Base-by-base conservation (phyloP, 805 yeast species). In the Metschnikowia kunwiensis region DNA sequence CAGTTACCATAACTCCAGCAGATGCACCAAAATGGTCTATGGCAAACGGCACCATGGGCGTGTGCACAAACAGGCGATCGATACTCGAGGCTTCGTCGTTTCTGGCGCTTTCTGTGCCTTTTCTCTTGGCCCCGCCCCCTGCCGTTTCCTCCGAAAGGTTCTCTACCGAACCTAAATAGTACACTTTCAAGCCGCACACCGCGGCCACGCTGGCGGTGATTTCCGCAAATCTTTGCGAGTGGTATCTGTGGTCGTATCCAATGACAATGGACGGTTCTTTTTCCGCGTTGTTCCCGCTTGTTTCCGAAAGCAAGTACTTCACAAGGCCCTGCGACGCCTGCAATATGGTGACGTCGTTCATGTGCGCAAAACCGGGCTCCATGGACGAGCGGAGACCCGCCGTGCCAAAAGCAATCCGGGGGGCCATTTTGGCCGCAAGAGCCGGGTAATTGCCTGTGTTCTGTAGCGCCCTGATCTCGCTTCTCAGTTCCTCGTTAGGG, bases 1-100 rank as follows among this genome's bases (percentile, higher is more conserved):
- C 95, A 0, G 96, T 87, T 19, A 89, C 77, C 96, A 89, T 89
- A 1, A 91, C 83, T 15, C 97, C 98, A 33, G 80, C 86, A 0
- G 81, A 67, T 0, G 95, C 85, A 0, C 60, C 46, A 37, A 62
- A 70, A 19, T 65, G 51, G 44, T 84, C 86, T 17, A 91, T 82
- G 0, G 84, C 78, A 60, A 85, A 91, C 1, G 98, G 97, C 1
- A 91, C 97, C 57, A 87, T 61, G 1, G 98, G 98, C 0, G 98
- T 91, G 41, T 88, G 95, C 1, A 76, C 81, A 26, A 64, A 42
- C 34, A 36, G 39, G 10, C 43, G 23, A 34, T 34, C 37, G 17
- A 16, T 5, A 11, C 22, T 7, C 6, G 32, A 30, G 13, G 19
- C 5, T 20, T 9, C 18, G 13, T 26, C 15, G 15, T 18, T 24